Evolutionary conservation across 2,329 filamentous ascomycete species (phyloP), one percentile per base, ranked within the genome.

Genomic region (Clathrospora elynae): DNA sequence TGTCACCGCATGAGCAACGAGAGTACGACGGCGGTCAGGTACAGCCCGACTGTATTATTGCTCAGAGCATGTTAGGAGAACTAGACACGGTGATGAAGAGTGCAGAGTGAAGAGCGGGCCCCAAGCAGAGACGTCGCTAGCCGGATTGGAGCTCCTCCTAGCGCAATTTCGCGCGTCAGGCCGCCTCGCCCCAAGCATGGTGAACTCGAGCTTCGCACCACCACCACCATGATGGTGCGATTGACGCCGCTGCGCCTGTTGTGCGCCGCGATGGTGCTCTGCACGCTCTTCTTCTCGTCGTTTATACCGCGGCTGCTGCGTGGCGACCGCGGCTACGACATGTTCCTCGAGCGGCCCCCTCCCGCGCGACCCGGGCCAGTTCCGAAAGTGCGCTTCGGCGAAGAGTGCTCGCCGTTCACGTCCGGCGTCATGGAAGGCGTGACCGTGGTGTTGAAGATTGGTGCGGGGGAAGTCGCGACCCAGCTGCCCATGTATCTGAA

Each of bases 401-500:
- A 62, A 16, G 58, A 62, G 33, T 68, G 65, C 55, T 61, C 64
- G 11, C 64, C 64, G 19, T 68, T 68, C 44, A 46, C 32, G 26
- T 49, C 51, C 35, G 64, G 64, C 49, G 59, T 55, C 49, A 62
- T 68, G 59, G 54, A 65, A 26, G 76, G 81, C 59, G 64, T 82
- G 17, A 75, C 81, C 11, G 73, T 83, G 9, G 72, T 82, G 12
- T 70, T 84, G 51, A 79, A 80, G 53, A 81, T 81, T 4, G 80
- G 80, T 32, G 78, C 79, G 5, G 80, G 78, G 11, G 80, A 84
- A 59, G 74, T 78, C 7, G 66, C 71, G 31, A 75, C 77, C 13
- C 79, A 81, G 61, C 73, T 84, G n/a, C 79, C 80, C 2, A 63
- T 73, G 5, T 80, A 82, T 57, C 73, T 82, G 49, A 63, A 74